phyloP scores from a whole-genome alignment of 2,329 filamentous ascomycete species.

The Thyridium curvatum region DNA sequence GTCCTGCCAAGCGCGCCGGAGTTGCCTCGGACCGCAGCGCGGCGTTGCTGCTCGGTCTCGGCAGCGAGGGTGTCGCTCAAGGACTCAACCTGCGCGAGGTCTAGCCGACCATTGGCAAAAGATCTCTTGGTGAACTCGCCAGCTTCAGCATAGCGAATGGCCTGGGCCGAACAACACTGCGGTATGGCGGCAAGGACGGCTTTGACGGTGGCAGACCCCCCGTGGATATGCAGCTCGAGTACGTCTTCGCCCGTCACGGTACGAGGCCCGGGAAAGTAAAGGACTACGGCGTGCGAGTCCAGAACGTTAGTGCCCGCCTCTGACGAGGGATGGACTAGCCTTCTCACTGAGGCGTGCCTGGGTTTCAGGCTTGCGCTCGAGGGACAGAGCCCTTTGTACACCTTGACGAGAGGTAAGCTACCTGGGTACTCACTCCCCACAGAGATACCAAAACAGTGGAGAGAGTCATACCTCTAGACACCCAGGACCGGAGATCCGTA shows the following conservation, averaged over 20 bases:
- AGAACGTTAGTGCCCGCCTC: slow-evolving; percentile 43
- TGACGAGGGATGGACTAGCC: slow-evolving; percentile 35
- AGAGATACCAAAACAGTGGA: slow-evolving; percentile 9
- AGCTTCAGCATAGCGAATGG: slow-evolving; percentile 81
- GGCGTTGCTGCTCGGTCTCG: slow-evolving; percentile 88
- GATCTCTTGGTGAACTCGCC: slow-evolving; percentile 93
- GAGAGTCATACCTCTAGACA: slow-evolving; percentile 53
- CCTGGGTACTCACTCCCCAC: no score
- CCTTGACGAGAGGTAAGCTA: slow-evolving; percentile 20
- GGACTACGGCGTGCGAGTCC: slow-evolving; percentile 72
- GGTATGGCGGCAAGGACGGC: slow-evolving; percentile 77
- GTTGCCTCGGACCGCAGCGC: slow-evolving; percentile 73
- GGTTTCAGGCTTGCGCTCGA: slow-evolving; percentile 35
- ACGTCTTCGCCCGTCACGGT: slow-evolving; percentile 92
- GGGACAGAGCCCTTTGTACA: slow-evolving; percentile 47
- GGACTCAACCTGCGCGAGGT: slow-evolving; percentile 75
- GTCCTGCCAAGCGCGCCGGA: slow-evolving; percentile 62
- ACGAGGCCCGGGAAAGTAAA: slow-evolving; percentile 74
- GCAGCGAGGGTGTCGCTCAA: slow-evolving; percentile 57
- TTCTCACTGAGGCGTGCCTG: slow-evolving; percentile 64
- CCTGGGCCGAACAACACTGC: slow-evolving; percentile 25
- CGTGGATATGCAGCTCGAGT: slow-evolving; percentile 91
- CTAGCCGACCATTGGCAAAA: slow-evolving; percentile 79
- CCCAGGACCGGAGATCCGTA: slow-evolving; percentile 76
- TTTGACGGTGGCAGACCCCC: slow-evolving; percentile 80